Base-by-base conservation (phyloP, 2,329 filamentous ascomycete species). In the Fusarium avenaceum region DNA sequence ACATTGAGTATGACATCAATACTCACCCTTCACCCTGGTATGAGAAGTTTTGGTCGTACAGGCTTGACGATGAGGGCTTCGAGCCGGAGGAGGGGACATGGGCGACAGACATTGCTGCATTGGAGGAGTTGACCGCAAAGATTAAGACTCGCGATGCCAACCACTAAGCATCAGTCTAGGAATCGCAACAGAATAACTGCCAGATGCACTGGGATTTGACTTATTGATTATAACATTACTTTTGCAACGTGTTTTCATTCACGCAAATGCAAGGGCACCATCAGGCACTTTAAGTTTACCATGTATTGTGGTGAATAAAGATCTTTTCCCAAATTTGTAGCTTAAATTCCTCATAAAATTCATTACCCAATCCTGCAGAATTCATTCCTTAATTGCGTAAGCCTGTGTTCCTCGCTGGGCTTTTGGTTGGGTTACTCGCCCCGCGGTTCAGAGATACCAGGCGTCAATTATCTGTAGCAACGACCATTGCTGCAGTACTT, bases 401-500 rank as follows among this genome's bases (percentile, higher is more conserved):
- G 15, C 17, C 14, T 7, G 4, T 38, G 10, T 30, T 30, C 8
- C 8, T n/a, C 10, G 4, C 14, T 33, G 13, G 30, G 14, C 4
- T 33, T n/a, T n/a, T n/a, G 1, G 15, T 2, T 38, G 7, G 33
- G 7, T 8, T 8, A 38, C 33, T 38, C 8, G 19, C 17, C 11
- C 33, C 35, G 3, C 15, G 6, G 7, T n/a, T 8, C 15, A 15
- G 17, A 4, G 8, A 35, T n/a, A 7, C 33, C 33, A 7, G 9
- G 4, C 8, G 10, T 10, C 2, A 2, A 6, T 43, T 47, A 67
- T 42, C 17, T 33, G 7, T 67, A 67, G 44, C 65, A 67, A 33
- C 57, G 52, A 3, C 65, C 65, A 15, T 57, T 57, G 20, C 26
- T 67, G 45, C 65, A 67, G 14, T 59, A 67, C 10, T 39, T 63